Conservation (phyloP, 305 asterid species). For the Euphrasia arctica region DNA sequence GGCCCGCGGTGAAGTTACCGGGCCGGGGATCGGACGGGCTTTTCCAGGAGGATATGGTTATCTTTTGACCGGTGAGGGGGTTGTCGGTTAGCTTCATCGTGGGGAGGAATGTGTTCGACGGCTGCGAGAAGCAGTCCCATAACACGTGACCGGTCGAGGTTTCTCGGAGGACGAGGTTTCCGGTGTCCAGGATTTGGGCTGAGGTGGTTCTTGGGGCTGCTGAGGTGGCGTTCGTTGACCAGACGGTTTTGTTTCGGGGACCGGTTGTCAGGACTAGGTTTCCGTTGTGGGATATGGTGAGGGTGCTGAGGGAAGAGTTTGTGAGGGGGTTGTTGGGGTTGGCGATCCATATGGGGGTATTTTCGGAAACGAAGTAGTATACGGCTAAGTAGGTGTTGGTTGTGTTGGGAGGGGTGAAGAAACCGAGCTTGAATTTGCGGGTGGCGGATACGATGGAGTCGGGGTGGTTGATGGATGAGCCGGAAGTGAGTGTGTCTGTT, state of each 20-base stretch:
- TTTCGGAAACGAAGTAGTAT: slow-evolving; percentile 3
- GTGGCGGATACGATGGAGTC: neutral
- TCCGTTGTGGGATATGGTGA: slow-evolving; percentile 2
- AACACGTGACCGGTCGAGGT: neutral
- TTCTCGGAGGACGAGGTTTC: neutral
- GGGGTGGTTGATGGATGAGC: neutral
- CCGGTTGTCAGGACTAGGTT: neutral
- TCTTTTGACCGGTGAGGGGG: slow-evolving; percentile 27
- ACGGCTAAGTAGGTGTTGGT: slow-evolving; percentile 9
- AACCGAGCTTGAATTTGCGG: slow-evolving; percentile 1
- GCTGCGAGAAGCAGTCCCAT: slow-evolving; percentile 6
- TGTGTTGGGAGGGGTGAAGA: slow-evolving; percentile 7
- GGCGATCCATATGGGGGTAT: neutral
- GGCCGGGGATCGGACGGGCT: slow-evolving; percentile 25
- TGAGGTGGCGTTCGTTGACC: slow-evolving; percentile 1
- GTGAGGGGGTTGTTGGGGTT: neutral
- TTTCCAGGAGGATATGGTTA: slow-evolving; percentile 34
- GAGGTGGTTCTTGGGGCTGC: neutral
- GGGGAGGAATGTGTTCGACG: slow-evolving; percentile 27
- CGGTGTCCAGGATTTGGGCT: slow-evolving; percentile 12
- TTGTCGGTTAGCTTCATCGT: slow-evolving; percentile 28
- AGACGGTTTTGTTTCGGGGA: neutral
- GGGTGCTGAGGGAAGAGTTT: neutral
- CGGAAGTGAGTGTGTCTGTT: slow-evolving; percentile 1
- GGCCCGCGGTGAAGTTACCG: slow-evolving; percentile 35